Evolutionary conservation across 192 early-diverging fungal genomes (phyloP).

Genomic region (Diversispora epigaea): DNA sequence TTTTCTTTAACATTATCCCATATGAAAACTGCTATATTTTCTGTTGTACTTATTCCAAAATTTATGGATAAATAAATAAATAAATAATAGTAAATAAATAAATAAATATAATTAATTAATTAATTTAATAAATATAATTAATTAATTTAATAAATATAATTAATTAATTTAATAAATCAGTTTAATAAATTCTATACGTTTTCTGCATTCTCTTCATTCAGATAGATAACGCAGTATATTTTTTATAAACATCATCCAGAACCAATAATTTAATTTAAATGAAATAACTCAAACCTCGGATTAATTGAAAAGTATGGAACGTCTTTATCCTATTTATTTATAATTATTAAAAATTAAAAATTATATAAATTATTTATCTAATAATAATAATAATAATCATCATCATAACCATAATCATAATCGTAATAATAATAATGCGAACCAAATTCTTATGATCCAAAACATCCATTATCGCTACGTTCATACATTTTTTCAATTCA

Average conservation of each 20-base stretch:
- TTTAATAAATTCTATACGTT: not conserved
- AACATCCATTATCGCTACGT: slow-evolving; percentile 67
- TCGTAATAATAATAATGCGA: not conserved
- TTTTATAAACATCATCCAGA: not conserved
- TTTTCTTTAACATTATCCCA: slow-evolving; percentile 60
- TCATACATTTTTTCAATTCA: slow-evolving; percentile 78
- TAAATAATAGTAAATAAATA: not conserved
- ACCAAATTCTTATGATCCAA: slow-evolving; percentile 88
- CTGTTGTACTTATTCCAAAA: slow-evolving; percentile 67
- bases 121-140: not conserved
- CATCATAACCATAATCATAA: no score
- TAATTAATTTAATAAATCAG: not conserved
- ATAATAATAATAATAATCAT: not conserved
- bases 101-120: not conserved
- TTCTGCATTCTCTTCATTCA: not conserved
- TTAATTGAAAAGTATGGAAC: slow-evolving; percentile 69
- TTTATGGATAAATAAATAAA: not conserved
- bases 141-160: not conserved
- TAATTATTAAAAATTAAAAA: not conserved
- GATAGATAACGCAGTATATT: slow-evolving; percentile 9
- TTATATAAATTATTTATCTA: not conserved
- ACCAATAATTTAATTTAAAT: not conserved
- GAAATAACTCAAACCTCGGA: slow-evolving; percentile 51
- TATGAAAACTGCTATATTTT: slow-evolving; percentile 86
- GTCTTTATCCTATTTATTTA: slow-evolving; percentile 65